phyloP scores from a whole-genome alignment of 1,139 yeast genomes.

The Suhomyces terraborum region DNA sequence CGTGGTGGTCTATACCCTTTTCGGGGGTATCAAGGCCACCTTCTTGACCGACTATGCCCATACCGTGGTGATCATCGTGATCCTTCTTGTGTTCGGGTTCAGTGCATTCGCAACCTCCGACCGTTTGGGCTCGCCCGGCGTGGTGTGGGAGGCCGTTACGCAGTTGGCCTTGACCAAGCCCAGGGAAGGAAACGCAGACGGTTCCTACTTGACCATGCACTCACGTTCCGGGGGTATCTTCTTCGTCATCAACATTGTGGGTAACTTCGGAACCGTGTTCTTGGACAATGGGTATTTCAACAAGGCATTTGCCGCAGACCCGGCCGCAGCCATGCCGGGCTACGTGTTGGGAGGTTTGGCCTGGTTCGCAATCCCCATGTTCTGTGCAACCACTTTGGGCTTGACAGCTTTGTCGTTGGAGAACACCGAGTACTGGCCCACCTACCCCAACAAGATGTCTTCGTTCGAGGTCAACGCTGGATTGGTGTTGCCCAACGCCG shows the following conservation, averaged over 20 bases:
- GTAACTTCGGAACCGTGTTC: slow-evolving; percentile 88
- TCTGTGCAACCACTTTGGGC: slow-evolving; percentile 82
- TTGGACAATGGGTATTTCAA: slow-evolving; percentile 90
- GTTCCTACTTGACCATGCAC: slow-evolving; percentile 76
- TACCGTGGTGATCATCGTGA: slow-evolving; percentile 61
- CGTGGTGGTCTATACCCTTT: slow-evolving; percentile 76
- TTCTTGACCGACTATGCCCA: slow-evolving; percentile 86
- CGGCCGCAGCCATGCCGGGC: slow-evolving; percentile 86
- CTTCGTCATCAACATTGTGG: slow-evolving; percentile 79
- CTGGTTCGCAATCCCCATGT: slow-evolving; percentile 89
- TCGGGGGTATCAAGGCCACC: slow-evolving; percentile 91
- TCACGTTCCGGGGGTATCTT: slow-evolving; percentile 79
- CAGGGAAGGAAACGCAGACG: slow-evolving; percentile 73
- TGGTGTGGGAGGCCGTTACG: slow-evolving; percentile 69
- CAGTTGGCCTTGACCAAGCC: slow-evolving; percentile 61
- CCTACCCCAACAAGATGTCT: slow-evolving; percentile 67
- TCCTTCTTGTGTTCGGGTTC: slow-evolving; percentile 64
- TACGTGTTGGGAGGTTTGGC: slow-evolving; percentile 87
- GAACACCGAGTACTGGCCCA: slow-evolving; percentile 68
- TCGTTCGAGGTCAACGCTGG: slow-evolving; percentile 77
- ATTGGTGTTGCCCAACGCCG: slow-evolving; percentile 82
- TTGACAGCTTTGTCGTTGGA: slow-evolving; percentile 76
- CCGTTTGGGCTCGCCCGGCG: slow-evolving; percentile 78
- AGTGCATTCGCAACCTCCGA: slow-evolving; percentile 60
- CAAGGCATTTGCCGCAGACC: slow-evolving; percentile 85